These are phyloP conservation scores for Ilyonectria mors-panacis DNA, from an alignment of 2,329 filamentous ascomycete species.

Conservation along the genomic window DNA sequence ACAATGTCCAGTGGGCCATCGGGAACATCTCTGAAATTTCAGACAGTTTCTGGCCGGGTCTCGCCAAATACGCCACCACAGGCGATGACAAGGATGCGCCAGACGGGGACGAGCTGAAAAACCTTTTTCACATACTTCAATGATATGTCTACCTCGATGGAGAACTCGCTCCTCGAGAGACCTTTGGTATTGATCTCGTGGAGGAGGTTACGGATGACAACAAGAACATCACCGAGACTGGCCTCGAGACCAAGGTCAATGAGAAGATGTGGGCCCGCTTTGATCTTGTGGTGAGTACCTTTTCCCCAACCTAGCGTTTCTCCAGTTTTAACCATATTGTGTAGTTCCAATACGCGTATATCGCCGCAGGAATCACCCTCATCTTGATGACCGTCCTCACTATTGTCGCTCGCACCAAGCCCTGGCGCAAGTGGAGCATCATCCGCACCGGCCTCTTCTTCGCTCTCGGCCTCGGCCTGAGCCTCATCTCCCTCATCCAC, in stretches of 20 bases:
- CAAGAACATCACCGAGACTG: conserved; percentile 34
- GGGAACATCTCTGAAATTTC: conserved; percentile 48
- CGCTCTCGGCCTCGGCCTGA: conserved; percentile 50
- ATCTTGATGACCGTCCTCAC: conserved; percentile 52
- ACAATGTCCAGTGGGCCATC: conserved; percentile 44
- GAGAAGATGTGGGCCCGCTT: conserved; percentile 46
- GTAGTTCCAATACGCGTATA: conserved; percentile 55
- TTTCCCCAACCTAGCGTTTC: too few species aligned
- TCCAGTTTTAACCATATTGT: conserved; percentile 9
- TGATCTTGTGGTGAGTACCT: conserved; percentile 50
- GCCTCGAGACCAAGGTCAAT: conserved; percentile 44
- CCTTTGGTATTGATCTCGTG: conserved; percentile 52
- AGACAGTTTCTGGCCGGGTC: conserved; percentile 47
- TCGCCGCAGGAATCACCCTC: conserved; percentile 51
- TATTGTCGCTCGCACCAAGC: conserved; percentile 49
- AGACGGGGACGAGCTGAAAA: conserved; percentile 2
- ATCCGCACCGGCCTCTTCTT: conserved; percentile 49
- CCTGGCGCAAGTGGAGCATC: conserved; percentile 52
- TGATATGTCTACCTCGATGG: conserved; percentile 42
- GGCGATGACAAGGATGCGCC: conserved; percentile 18
- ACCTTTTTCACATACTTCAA: conserved; percentile 28
- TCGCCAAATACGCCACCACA: conserved; percentile 30
- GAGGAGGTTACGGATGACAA: conserved; percentile 39
- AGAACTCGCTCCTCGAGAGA: conserved; percentile 50
- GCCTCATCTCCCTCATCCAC: conserved; percentile 47